Base-by-base conservation (phyloP, 768 basidiomycete species). In the Tylopilus cervinicoccineus region DNA sequence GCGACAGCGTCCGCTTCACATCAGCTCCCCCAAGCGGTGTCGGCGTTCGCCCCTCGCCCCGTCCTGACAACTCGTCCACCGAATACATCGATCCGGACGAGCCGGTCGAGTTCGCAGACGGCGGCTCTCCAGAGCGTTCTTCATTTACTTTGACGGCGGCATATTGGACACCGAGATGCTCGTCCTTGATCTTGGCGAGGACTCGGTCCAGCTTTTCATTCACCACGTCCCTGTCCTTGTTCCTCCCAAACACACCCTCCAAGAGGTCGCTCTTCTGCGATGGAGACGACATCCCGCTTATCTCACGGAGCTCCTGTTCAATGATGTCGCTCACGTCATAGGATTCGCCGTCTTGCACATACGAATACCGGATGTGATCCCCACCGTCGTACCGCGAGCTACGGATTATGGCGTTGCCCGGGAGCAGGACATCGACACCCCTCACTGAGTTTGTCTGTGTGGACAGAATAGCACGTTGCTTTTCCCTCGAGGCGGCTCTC, bases 291-390 rank as follows among this genome's bases (percentile, higher is more conserved):
- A 59, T 39, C 14, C 59, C 61, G 32, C 66, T 69, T 32, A 72
- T 72, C 24, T 77, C 80, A n/a, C 79, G 72, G 76, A 88, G 87
- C 57, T 95, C 95, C 66, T 89, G 82, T 62, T 94, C 92, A 39
- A 97, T 78, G 42, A 96, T 85, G 53, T 95, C 87, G 59, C 90
- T 93, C 63, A 98, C 92, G 65, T 98, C 95, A 59, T 84, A 88
- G 0, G 86, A 87, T 69, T 90, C 90, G 3, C 93, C 95, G 52
- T 93, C 91, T 53, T 92, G 85, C 34, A 97, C 87, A 64, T 92
- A 97, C 32, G 94, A 96, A 65, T 99, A 99, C 0, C 94, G 84
- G 70, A 93, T 86, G 38, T 75, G 72, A 54, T 90, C 86, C 34
- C 77, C 80, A 6, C 69, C 63, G 19, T 90, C 80, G 53, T 84